Evolutionary conservation across 441 rosid genomes (phyloP).

Genomic region (Populus trichocarpa): DNA sequence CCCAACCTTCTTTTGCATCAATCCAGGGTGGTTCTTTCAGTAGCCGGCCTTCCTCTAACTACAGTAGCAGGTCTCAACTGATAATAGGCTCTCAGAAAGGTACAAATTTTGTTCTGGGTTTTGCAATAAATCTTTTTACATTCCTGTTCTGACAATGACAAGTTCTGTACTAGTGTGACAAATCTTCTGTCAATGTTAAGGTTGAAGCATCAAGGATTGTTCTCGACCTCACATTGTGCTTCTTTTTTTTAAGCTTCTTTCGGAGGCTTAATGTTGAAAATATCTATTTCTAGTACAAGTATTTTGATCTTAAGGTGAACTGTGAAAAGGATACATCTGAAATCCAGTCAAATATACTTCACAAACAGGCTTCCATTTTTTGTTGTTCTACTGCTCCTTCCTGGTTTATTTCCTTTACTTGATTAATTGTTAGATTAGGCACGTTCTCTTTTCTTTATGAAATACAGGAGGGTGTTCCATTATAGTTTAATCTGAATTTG

Average conservation of each 20-base stretch:
- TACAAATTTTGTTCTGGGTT: constrained; percentile 2
- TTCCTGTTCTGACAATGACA: background rate
- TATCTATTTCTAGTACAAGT: background rate
- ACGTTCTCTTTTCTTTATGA: background rate
- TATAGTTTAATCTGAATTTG: background rate
- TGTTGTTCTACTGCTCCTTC: background rate
- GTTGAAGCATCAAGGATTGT: background rate
- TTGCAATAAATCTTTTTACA: background rate
- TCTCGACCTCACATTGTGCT: background rate
- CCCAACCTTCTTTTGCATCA: constrained; percentile 48
- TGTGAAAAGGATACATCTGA: background rate
- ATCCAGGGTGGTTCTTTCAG: constrained; percentile 41
- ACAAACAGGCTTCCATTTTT: background rate
- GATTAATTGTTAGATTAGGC: background rate
- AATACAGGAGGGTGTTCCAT: background rate
- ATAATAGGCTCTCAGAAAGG: constrained; percentile 66
- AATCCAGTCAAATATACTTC: background rate
- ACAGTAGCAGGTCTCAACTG: constrained; percentile 66
- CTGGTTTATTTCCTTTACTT: background rate
- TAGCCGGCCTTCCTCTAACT: constrained; percentile 75
- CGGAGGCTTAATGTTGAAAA: background rate
- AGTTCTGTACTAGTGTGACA: background rate
- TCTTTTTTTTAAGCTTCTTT: background rate
- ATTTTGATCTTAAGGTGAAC: background rate
- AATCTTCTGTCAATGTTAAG: background rate